A percentile compares a stretch with the other conserved stretches of the same genome.
phyloP scores from a whole-genome alignment of 768 basidiomycete genomes.

The Vishniacozyma victoriae region DNA sequence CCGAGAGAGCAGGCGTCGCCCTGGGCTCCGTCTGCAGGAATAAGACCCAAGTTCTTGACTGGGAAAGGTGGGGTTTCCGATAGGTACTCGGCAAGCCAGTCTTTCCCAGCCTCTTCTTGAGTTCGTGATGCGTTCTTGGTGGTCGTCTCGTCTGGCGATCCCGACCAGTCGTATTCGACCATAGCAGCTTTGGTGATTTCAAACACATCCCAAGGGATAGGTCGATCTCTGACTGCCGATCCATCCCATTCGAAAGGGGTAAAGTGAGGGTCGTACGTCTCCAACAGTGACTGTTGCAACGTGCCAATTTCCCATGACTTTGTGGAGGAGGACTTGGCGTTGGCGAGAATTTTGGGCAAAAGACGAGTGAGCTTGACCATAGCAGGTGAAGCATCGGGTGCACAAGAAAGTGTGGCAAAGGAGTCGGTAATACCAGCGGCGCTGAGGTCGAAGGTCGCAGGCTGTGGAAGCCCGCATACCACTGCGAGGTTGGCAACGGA shows the following conservation, averaged over 20 bases:
- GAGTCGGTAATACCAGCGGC: no score
- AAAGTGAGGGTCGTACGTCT: constrained; percentile 10
- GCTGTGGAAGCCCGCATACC: no score
- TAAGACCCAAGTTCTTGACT: background rate
- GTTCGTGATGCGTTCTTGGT: background rate
- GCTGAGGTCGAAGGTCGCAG: no score
- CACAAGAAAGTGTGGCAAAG: no score
- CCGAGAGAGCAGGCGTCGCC: constrained; percentile 10
- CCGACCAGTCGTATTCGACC: constrained; percentile 8
- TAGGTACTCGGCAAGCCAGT: background rate
- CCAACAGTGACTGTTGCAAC: constrained; percentile 3
- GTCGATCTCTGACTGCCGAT: background rate
- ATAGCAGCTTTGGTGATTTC: background rate
- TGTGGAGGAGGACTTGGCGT: constrained; percentile 7
- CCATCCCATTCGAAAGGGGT: constrained; percentile 6
- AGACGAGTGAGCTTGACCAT: no score
- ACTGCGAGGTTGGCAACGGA: no score
- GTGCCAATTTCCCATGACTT: constrained; percentile 19
- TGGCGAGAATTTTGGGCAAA: constrained; percentile 4
- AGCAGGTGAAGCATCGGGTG: no score
- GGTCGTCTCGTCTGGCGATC: background rate
- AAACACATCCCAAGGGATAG: background rate
- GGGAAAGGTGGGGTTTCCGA: constrained; percentile 1
- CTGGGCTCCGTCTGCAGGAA: constrained; percentile 10
- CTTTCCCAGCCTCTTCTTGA: no score